Conservation (phyloP, 768 basidiomycete genomes). For the Pulveroboletus frians region DNA sequence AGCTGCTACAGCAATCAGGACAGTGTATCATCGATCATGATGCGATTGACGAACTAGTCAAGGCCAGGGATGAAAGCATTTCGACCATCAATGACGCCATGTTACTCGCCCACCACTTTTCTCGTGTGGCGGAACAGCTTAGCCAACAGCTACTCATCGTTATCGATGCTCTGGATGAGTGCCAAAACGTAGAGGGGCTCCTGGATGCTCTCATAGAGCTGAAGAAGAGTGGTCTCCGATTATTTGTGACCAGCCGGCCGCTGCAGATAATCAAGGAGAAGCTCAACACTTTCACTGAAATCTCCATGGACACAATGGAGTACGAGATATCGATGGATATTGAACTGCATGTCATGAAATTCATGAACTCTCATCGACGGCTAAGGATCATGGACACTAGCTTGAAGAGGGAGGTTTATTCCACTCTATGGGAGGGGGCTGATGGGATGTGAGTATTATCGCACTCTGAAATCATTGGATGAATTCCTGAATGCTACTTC, state of each 20-base stretch:
- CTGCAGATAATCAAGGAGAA: constrained; percentile 5
- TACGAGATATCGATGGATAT: too few relatives aligned
- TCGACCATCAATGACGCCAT: too few relatives aligned
- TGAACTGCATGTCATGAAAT: neutral
- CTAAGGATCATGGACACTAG: neutral
- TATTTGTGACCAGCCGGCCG: constrained; percentile 14
- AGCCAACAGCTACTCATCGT: constrained; percentile 2
- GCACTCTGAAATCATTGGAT: too few relatives aligned
- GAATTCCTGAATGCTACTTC: too few relatives aligned
- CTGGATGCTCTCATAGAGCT: neutral
- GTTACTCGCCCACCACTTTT: too few relatives aligned
- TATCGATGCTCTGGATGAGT: constrained; percentile 18
- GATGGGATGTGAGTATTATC: constrained; percentile 10
- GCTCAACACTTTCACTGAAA: neutral
- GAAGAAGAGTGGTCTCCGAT: neutral
- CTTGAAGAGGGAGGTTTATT: constrained; percentile 6
- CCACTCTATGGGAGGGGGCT: neutral
- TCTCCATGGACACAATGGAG: constrained; percentile 3
- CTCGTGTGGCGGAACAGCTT: neutral
- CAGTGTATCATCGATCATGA: neutral
- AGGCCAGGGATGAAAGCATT: too few relatives aligned
- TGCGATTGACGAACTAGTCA: neutral
- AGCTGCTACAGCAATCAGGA: constrained; percentile 3
- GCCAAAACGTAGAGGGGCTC: neutral
- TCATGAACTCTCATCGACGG: constrained; percentile 6